Conservation (phyloP, 306 rosid genomes). For the Trichosanthes truncata region DNA sequence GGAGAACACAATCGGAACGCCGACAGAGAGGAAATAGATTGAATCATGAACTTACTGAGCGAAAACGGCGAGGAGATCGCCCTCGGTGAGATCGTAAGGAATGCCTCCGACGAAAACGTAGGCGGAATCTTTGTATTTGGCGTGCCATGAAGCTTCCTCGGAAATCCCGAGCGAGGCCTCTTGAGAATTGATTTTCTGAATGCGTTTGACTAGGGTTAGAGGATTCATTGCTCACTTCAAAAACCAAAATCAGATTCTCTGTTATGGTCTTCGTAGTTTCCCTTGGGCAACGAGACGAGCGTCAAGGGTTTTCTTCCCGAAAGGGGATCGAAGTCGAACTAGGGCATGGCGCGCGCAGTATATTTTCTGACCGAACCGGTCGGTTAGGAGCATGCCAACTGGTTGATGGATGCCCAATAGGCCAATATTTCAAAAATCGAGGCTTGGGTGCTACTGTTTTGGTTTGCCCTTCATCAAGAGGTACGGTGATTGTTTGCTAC, state of each 20-base stretch:
- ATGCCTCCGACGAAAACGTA: conserved; percentile 76
- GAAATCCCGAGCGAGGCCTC: conserved; percentile 75
- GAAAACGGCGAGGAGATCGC: conserved; percentile 83
- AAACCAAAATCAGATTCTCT: neutral
- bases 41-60: conserved; percentile 46
- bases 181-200: conserved; percentile 63
- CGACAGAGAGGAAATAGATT: neutral
- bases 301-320: neutral
- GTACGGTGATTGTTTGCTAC: too few relatives aligned
- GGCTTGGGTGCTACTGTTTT: too few relatives aligned
- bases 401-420: too few relatives aligned
- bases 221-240: conserved; percentile 49
- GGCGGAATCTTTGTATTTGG: conserved; percentile 79
- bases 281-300: neutral
- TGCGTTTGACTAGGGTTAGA: conserved; percentile 73
- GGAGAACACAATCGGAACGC: neutral
- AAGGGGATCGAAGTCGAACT: neutral
- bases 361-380: too few relatives aligned
- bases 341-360: neutral
- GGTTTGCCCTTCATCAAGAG: too few relatives aligned
- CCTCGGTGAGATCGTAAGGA: conserved; percentile 90
- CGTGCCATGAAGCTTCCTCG: conserved; percentile 82
- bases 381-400: too few relatives aligned
- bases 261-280: neutral
- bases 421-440: too few relatives aligned